phyloP scores from a whole-genome alignment of 495 filamentous ascomycete genomes.

The Xylaria venustula region DNA sequence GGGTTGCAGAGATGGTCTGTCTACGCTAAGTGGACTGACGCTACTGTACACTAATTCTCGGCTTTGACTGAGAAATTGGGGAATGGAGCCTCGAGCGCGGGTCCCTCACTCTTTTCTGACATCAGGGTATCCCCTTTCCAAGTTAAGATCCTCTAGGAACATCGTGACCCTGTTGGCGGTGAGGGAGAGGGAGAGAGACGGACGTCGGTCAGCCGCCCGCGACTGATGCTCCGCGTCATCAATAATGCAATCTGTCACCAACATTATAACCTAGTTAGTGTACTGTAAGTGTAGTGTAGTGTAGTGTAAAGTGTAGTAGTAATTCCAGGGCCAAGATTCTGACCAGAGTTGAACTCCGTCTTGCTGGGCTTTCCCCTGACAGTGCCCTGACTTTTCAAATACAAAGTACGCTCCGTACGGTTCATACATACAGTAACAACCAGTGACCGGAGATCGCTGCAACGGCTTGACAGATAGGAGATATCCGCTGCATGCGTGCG shows the following conservation, averaged over 20 bases:
- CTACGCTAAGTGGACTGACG: not conserved
- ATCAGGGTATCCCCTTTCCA: not conserved
- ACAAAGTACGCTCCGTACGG: no score
- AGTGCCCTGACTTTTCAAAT: no score
- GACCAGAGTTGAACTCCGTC: not conserved
- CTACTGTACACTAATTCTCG: not conserved
- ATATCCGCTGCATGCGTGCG: not conserved
- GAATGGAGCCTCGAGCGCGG: not conserved
- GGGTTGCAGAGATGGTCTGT: no score
- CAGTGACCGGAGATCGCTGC: not conserved
- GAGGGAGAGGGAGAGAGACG: not conserved
- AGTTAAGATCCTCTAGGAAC: slow-evolving; percentile 3
- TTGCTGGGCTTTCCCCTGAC: no score
- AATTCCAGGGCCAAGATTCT: not conserved
- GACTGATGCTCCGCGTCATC: slow-evolving; percentile 1
- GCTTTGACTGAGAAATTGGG: not conserved
- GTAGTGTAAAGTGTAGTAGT: no score
- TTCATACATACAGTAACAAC: no score
- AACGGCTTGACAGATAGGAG: not conserved
- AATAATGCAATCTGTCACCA: slow-evolving; percentile 1
- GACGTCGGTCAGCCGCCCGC: not conserved
- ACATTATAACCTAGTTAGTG: not conserved
- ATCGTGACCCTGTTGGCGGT: slow-evolving; percentile 9
- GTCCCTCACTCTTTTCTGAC: not conserved
- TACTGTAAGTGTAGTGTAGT: not conserved